Conservation (phyloP, 106 monocot genomes). For the Platanthera zijinensis region DNA sequence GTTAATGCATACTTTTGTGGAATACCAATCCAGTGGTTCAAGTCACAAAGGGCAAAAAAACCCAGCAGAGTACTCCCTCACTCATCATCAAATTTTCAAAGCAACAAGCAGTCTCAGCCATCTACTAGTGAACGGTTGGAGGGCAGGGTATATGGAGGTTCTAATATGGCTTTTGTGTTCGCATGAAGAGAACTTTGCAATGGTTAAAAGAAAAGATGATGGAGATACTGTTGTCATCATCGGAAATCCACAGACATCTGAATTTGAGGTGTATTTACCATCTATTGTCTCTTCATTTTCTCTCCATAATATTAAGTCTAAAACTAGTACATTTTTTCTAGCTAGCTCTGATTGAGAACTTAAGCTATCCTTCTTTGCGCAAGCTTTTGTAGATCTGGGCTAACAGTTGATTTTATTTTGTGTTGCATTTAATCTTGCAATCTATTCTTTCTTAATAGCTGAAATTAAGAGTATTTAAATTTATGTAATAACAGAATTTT, state of each 20-base stretch:
- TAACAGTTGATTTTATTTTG: background rate
- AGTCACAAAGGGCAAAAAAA: too few species aligned
- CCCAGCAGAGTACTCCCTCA: too few species aligned
- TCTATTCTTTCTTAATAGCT: background rate
- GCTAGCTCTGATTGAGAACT: background rate
- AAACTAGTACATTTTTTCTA: background rate
- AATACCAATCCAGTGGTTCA: too few species aligned
- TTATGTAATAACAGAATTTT: background rate
- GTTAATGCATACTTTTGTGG: too few species aligned
- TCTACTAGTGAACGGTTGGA: too few species aligned
- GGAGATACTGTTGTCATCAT: conserved; percentile 67
- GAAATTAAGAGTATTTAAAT: background rate
- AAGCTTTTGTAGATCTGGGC: background rate
- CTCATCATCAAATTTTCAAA: too few species aligned
- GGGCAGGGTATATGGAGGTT: conserved; percentile 94
- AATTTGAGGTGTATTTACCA: conserved; percentile 60
- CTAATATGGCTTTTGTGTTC: conserved; percentile 88
- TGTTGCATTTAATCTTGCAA: background rate
- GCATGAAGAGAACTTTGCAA: conserved; percentile 80
- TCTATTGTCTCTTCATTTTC: background rate
- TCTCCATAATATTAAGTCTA: background rate
- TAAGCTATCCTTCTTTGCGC: background rate
- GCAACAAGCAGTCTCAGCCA: too few species aligned
- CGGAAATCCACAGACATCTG: conserved; percentile 81
- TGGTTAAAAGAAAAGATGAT: conserved; percentile 65